Evolutionary conservation across 2,329 filamentous ascomycete genomes (phyloP).

Genomic region (Neonectria faginata): DNA sequence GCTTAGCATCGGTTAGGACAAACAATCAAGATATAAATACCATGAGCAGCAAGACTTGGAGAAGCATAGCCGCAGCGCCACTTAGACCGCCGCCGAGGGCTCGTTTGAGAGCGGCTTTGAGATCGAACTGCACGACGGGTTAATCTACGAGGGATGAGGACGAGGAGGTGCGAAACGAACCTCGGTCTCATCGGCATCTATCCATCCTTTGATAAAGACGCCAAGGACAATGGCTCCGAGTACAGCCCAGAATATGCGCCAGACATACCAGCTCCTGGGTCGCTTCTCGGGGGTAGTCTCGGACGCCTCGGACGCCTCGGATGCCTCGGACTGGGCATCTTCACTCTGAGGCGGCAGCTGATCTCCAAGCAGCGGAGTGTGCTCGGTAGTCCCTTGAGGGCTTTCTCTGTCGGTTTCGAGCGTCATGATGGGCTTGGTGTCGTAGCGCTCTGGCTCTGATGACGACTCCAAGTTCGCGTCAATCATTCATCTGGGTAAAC

Average conservation of each 20-base stretch:
- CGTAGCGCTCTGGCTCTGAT: background rate
- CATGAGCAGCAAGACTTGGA: conserved; percentile 62
- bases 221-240: conserved; percentile 48
- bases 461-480: background rate
- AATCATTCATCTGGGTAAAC: background rate
- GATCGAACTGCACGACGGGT: conserved; percentile 53
- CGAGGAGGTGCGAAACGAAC: conserved; percentile 35
- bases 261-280: conserved; percentile 35
- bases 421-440: background rate
- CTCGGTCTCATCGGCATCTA: conserved; percentile 55
- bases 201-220: conserved; percentile 59
- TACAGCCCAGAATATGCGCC: conserved; percentile 53
- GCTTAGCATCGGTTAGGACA: background rate
- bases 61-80: conserved; percentile 61
- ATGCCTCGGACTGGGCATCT: background rate
- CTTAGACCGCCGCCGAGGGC: conserved; percentile 61
- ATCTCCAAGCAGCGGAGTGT: background rate
- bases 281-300: conserved; percentile 5
- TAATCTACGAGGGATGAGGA: background rate
- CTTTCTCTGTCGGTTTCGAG: background rate
- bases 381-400: background rate
- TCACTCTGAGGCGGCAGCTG: background rate
- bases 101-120: conserved; percentile 56
- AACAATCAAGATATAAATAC: conserved; percentile 38
- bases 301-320: too few species aligned